Evolutionary conservation across 257 asterid genomes (phyloP).

Genomic region (Salvia rosmarinus): DNA sequence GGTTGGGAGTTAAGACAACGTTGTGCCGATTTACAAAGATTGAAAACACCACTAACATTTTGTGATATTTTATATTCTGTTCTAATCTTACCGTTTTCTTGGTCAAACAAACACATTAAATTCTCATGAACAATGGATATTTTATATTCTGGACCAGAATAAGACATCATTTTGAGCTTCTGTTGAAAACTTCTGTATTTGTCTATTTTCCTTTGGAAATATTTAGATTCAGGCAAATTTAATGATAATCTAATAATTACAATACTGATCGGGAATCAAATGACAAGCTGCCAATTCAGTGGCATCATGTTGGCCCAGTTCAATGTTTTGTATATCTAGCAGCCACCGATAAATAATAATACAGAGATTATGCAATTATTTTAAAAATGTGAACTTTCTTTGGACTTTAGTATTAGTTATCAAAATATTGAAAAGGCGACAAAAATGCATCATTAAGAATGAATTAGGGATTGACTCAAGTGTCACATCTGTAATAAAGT

Average conservation of each 20-base stretch:
- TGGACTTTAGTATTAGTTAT: slow-evolving; percentile 14
- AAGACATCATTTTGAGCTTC: slow-evolving; percentile 38
- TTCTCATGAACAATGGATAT: slow-evolving; percentile 14
- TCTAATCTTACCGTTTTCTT: slow-evolving; percentile 12
- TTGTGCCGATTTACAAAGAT: slow-evolving; percentile 29
- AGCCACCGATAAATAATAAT: slow-evolving; percentile 24
- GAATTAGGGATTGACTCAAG: slow-evolving; percentile 7
- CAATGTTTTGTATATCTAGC: slow-evolving; percentile 30
- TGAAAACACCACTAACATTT: neutral
- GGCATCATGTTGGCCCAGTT: neutral
- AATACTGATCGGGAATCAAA: slow-evolving; percentile 22
- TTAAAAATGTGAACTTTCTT: neutral
- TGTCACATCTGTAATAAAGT: neutral
- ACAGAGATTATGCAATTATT: neutral
- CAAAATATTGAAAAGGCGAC: neutral
- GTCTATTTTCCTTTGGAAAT: slow-evolving; percentile 32
- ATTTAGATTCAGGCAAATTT: slow-evolving; percentile 27
- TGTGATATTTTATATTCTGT: slow-evolving; percentile 25
- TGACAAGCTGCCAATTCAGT: slow-evolving; percentile 13
- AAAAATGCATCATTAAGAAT: slow-evolving; percentile 19
- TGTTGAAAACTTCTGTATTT: slow-evolving; percentile 33
- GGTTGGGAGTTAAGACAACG: slow-evolving; percentile 39
- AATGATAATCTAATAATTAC: slow-evolving; percentile 1
- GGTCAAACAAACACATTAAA: slow-evolving; percentile 18
- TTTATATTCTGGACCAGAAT: slow-evolving; percentile 38